Evolutionary conservation across 257 asterid genomes (phyloP), one percentile per base, ranked within the genome.

Genomic region (Craterostigma plantagineum): DNA sequence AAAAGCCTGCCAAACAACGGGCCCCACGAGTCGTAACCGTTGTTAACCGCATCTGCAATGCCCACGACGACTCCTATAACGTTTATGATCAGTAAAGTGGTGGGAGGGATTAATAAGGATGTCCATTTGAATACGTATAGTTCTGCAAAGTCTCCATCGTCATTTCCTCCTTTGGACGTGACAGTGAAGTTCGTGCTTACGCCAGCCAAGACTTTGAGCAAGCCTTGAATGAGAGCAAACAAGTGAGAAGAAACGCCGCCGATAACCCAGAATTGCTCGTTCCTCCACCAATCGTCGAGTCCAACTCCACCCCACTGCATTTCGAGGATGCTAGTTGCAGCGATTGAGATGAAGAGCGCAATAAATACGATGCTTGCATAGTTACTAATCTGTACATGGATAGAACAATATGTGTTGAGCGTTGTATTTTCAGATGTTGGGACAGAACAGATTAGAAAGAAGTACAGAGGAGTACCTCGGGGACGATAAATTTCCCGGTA

Each of bases 221-320:
- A 68, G 11, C 94, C 96, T 51, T 85, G 94, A 33, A 85, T 53
- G 1, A 85, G 92, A 0, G 94, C 96, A 47, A 85, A 85, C 37
- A 85, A 90, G 16, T 85, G 96, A 18, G 94, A 93, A 1, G 96
- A 85, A 0, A 85, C 60, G 7, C 92, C 96, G 11, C 96, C 96
- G n/a, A 80, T 85, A 11, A 85, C 96, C 96, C 96, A 85, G 58
- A 85, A 85, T 42, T 85, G 96, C 59, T 85, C 96, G 34, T 85
- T 85, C 64, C 96, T 72, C 96, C 96, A 77, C 96, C 96, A 85
- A 57, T 80, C 96, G 70, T 85, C 96, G 12, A 85, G 77, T 79
- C 92, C 73, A 12, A 80, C 96, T 13, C 94, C 92, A 49, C 96
- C 77, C 96, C 96, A 85, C 47, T 92, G 53, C 56, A 80, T 76